phyloP scores from a whole-genome alignment of 2,329 filamentous ascomycete species.

The Fusarium goolgardi region DNA sequence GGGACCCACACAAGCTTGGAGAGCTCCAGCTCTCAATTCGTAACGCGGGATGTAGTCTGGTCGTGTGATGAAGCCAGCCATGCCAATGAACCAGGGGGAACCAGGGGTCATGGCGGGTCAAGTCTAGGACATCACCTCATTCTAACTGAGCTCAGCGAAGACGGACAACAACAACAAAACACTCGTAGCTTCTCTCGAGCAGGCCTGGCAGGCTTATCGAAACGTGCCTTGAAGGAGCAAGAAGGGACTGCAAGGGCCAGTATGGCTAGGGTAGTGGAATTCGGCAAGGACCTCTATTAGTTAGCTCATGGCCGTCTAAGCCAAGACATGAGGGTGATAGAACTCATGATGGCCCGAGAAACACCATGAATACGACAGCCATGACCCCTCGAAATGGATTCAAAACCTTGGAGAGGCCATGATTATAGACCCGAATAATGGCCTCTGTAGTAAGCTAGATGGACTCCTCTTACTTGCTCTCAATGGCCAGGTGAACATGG shows the following conservation, averaged over 20 bases:
- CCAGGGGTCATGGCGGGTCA: conserved; percentile 24
- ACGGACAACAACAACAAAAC: conserved; percentile 11
- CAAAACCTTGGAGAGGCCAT: neutral
- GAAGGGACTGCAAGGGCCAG: neutral
- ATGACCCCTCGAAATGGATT: neutral
- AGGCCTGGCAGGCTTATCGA: neutral
- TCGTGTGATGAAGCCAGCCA: conserved; percentile 31
- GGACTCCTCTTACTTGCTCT: neutral
- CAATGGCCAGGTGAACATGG: neutral
- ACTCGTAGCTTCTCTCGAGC: conserved; percentile 1
- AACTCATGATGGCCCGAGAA: conserved; percentile 18
- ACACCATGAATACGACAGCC: neutral
- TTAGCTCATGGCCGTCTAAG: conserved; percentile 11
- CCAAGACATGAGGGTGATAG: conserved; percentile 1
- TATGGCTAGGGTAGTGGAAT: conserved; percentile 3
- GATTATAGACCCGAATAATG: neutral
- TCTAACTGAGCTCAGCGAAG: neutral
- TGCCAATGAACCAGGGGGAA: conserved; percentile 26
- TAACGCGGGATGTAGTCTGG: conserved; percentile 39
- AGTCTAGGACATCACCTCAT: conserved; percentile 28
- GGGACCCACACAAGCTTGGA: conserved; percentile 48
- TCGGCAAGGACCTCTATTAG: neutral
- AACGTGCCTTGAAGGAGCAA: neutral
- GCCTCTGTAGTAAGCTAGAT: neutral
- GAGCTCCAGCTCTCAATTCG: conserved; percentile 46